Conservation (phyloP, 2,329 filamentous ascomycete genomes). For the Neonectria punicea region DNA sequence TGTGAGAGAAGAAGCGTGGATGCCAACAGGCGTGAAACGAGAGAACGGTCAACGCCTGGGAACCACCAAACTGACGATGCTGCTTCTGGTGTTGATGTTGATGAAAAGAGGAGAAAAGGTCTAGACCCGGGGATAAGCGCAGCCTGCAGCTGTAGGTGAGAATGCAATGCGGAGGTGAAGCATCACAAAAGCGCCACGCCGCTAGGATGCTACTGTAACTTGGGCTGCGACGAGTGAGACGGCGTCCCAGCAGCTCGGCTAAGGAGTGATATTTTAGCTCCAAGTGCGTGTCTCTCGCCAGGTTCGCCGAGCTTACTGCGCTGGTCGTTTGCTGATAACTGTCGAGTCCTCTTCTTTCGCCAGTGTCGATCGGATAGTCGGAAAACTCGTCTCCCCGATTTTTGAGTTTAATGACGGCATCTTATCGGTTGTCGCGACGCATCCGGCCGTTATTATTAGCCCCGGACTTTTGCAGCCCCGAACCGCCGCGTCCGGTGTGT, state of each 20-base stretch:
- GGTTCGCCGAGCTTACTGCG: too few relatives aligned
- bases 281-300: too few relatives aligned
- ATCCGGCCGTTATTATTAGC: neutral
- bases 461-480: constrained; percentile 4
- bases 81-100: neutral
- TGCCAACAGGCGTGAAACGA: neutral
- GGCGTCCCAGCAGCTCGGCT: too few relatives aligned
- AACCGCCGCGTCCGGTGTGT: neutral
- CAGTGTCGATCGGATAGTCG: neutral
- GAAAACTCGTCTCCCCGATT: neutral
- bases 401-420: neutral
- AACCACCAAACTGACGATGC: neutral
- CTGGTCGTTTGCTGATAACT: too few relatives aligned
- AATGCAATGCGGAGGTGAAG: neutral
- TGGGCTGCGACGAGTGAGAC: too few relatives aligned
- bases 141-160: neutral
- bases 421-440: neutral
- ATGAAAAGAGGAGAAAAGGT: neutral
- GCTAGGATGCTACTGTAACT: too few relatives aligned
- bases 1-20: neutral
- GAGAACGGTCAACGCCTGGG: neutral
- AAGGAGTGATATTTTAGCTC: too few relatives aligned
- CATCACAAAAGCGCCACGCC: neutral
- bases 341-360: too few relatives aligned
- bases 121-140: neutral